These are phyloP conservation scores for Fusarium clavum DNA, from an alignment of 2,329 filamentous ascomycete species.

Conservation along the genomic window DNA sequence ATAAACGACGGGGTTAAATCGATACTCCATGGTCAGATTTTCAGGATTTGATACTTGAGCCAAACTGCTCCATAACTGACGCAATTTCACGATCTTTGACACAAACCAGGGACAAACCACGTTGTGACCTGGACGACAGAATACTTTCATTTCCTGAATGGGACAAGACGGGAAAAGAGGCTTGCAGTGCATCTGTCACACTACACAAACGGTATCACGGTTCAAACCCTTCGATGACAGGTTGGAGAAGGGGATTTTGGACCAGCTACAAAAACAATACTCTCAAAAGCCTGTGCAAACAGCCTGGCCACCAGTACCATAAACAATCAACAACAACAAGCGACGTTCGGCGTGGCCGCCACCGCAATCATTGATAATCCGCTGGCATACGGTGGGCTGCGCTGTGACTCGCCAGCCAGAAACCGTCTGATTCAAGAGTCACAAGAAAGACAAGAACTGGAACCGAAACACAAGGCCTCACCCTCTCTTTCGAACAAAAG, in stretches of 20 bases:
- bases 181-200: conserved; percentile 41
- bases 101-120: conserved; percentile 38
- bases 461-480: conserved; percentile 5
- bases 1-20: conserved; percentile 42
- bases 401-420: conserved; percentile 41
- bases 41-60: conserved; percentile 31
- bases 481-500: conserved; percentile 10
- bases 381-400: conserved; percentile 27
- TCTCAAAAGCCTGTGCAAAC: neutral
- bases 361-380: conserved; percentile 36
- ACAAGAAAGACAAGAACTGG: conserved; percentile 17
- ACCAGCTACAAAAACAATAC: conserved; percentile 1
- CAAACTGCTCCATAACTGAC: conserved; percentile 36
- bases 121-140: conserved; percentile 37
- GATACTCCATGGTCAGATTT: conserved; percentile 29
- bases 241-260: conserved; percentile 15
- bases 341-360: conserved; percentile 22
- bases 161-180: conserved; percentile 38
- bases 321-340: conserved; percentile 28
- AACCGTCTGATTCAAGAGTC: conserved; percentile 36
- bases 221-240: conserved; percentile 16
- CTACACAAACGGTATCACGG: conserved; percentile 34
- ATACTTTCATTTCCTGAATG: conserved; percentile 38
- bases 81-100: conserved; percentile 37
- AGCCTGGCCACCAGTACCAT: neutral